These are phyloP conservation scores for Bryum argenteum DNA, from an alignment of 225 moss, liverwort and hornwort species.

Conservation along the genomic window DNA sequence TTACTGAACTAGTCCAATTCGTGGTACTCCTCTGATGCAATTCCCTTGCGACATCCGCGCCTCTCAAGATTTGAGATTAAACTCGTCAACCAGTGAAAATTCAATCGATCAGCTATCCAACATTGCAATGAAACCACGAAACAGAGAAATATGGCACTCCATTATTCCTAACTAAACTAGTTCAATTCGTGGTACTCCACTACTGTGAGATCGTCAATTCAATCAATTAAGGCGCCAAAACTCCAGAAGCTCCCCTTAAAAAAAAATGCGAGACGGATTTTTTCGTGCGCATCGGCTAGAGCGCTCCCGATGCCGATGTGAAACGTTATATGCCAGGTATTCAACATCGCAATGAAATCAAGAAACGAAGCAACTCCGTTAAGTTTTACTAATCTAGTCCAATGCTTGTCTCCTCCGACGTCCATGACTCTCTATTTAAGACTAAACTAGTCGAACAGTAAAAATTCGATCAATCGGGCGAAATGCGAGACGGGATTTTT, in stretches of 20 bases:
- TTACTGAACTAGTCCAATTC: neutral
- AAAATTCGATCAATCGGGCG: neutral
- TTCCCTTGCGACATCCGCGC: no score
- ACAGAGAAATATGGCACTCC: neutral
- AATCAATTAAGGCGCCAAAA: neutral
- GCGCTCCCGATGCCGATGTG: no score
- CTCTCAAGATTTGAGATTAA: no score
- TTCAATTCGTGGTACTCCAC: neutral
- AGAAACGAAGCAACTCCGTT: neutral
- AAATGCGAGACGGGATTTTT: neutral
- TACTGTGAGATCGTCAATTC: neutral
- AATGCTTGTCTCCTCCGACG: neutral
- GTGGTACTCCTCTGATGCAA: no score
- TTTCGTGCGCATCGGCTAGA: no score
- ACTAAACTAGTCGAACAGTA: neutral
- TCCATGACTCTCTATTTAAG: neutral
- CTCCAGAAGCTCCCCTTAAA: neutral
- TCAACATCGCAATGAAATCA: constrained; percentile 9
- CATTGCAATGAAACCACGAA: constrained; percentile 14
- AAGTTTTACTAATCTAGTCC: neutral
- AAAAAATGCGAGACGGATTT: no score
- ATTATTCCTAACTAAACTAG: constrained; percentile 2
- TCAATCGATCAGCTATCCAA: neutral
- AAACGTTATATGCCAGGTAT: neutral
- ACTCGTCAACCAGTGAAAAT: no score